Evolutionary conservation across 306 rosid genomes (phyloP).

Genomic region (Lithocarpus polystachyus): DNA sequence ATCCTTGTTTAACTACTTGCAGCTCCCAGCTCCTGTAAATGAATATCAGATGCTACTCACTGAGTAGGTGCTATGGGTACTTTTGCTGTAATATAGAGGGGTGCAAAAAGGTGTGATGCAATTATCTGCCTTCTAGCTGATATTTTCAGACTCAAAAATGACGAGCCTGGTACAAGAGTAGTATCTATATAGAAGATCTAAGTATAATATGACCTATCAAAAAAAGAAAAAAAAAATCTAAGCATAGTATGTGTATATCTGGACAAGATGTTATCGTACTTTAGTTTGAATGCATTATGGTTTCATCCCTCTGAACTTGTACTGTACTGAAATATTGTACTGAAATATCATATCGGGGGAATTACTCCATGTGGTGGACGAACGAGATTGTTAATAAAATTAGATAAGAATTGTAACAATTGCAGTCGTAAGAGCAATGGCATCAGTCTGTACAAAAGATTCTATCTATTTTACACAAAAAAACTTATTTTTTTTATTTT

Average conservation of each 20-base stretch:
- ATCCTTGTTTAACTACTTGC: conserved; percentile 38
- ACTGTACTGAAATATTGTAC: background rate
- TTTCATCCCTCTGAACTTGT: background rate
- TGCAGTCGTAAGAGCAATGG: background rate
- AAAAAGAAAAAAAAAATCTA: background rate
- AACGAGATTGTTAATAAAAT: background rate
- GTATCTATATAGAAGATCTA: conserved; percentile 4
- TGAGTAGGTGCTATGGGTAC: conserved; percentile 42
- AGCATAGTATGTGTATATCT: conserved; percentile 18
- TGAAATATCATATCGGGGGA: background rate
- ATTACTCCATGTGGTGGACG: background rate
- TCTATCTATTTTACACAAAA: too few species aligned
- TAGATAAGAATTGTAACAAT: background rate
- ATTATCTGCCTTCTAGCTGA: conserved; percentile 8
- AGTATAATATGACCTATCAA: too few species aligned
- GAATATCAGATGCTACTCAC: conserved; percentile 82
- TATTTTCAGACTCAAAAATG: conserved; percentile 22
- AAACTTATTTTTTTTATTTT: too few species aligned
- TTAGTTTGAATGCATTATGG: background rate
- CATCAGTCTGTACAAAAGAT: too few species aligned
- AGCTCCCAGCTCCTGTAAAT: conserved; percentile 63
- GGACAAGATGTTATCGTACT: background rate
- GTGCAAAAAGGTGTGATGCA: conserved; percentile 25
- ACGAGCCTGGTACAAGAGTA: conserved; percentile 21
- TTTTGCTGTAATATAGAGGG: conserved; percentile 3